phyloP scores from a whole-genome alignment of 768 basidiomycete genomes.

The Solioccasus polychromus region DNA sequence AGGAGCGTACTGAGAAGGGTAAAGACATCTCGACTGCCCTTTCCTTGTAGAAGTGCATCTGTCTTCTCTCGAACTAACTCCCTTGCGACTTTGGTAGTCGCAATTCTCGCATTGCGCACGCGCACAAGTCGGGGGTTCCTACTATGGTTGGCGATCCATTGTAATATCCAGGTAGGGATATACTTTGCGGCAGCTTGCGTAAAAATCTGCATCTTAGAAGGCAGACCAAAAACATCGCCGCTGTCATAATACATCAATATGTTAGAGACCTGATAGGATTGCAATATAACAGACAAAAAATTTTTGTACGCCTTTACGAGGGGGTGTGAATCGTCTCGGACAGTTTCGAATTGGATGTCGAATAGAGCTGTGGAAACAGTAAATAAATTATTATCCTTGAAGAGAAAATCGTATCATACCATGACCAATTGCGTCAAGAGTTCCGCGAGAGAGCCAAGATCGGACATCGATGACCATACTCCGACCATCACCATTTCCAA shows the following conservation, averaged over 20 bases:
- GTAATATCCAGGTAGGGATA: not conserved
- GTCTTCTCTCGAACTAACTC: constrained; percentile 8
- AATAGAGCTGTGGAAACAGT: no score
- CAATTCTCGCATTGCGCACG: not conserved
- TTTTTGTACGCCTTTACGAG: constrained; percentile 8
- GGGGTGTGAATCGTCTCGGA: not conserved
- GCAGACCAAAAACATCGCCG: constrained; percentile 9
- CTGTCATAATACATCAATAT: not conserved
- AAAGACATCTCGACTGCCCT: constrained; percentile 9
- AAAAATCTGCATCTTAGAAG: constrained; percentile 7
- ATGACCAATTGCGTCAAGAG: constrained; percentile 47
- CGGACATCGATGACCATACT: constrained; percentile 16
- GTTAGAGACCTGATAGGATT: not conserved
- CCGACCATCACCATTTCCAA: not conserved
- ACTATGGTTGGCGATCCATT: constrained; percentile 1
- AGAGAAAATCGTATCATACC: no score
- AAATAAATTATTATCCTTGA: no score
- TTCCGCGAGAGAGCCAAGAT: constrained; percentile 36
- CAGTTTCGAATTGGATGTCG: constrained; percentile 28
- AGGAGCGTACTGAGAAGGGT: constrained; percentile 38
- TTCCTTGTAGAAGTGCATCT: constrained; percentile 9
- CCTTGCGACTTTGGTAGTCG: constrained; percentile 1
- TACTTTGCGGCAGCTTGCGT: constrained; percentile 4
- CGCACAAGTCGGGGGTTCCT: not conserved
- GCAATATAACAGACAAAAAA: constrained; percentile 1